These are phyloP conservation scores for Begonia peltatifolia DNA, from an alignment of 306 rosid species.

Conservation along the genomic window DNA sequence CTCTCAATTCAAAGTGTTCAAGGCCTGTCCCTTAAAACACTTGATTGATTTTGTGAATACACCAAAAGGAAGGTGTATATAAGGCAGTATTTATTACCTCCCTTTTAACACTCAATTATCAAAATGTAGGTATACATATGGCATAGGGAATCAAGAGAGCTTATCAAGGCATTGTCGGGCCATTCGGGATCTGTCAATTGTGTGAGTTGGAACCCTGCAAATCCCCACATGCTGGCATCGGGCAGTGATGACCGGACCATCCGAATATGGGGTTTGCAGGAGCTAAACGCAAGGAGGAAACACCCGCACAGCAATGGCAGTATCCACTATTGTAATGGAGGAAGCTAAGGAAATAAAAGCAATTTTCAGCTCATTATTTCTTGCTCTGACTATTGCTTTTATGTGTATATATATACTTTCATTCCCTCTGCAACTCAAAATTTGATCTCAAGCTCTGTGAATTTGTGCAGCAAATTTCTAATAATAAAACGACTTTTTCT, in stretches of 20 bases:
- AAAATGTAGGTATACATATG: constrained; percentile 67
- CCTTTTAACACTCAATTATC: constrained; percentile 2
- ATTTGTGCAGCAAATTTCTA: no score
- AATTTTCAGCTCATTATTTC: not conserved
- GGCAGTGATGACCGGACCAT: constrained; percentile 94
- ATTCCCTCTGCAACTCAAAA: constrained; percentile 19
- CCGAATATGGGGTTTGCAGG: constrained; percentile 84
- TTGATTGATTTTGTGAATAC: no score
- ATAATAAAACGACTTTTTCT: no score
- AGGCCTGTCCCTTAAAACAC: no score
- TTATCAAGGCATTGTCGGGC: constrained; percentile 61
- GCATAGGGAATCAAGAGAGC: constrained; percentile 70
- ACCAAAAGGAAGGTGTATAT: no score
- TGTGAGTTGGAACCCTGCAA: constrained; percentile 93
- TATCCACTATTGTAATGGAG: constrained; percentile 72
- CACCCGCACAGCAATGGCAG: constrained; percentile 69
- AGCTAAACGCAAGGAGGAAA: constrained; percentile 38
- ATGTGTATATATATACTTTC: constrained; percentile 8
- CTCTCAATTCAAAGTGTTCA: no score
- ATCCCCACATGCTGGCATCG: constrained; percentile 94
- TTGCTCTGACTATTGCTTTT: not conserved
- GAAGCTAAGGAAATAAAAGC: constrained; percentile 24
- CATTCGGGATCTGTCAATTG: constrained; percentile 94
- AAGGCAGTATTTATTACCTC: not conserved
- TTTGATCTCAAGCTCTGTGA: no score